phyloP scores from a whole-genome alignment of 306 rosid species.

The Rosa rugosa region DNA sequence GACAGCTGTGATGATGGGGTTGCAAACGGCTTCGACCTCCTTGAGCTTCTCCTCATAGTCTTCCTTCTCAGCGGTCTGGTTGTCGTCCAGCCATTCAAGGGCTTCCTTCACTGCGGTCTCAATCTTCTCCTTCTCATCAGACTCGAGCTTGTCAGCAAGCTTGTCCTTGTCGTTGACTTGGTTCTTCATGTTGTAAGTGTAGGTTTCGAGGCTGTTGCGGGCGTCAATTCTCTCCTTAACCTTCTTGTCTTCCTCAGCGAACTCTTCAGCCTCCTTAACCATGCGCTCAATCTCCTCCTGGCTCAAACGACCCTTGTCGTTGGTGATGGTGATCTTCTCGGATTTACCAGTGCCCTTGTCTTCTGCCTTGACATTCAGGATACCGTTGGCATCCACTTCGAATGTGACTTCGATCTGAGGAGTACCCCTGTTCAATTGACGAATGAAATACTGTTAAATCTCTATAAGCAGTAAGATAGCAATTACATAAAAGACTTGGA shows the following conservation, averaged over 20 bases:
- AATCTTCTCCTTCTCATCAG: slow-evolving; percentile 92
- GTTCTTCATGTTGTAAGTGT: slow-evolving; percentile 92
- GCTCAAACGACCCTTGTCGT: slow-evolving; percentile 92
- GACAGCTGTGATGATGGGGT: slow-evolving; percentile 81
- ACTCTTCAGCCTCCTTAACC: slow-evolving; percentile 97
- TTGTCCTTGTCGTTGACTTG: slow-evolving; percentile 93
- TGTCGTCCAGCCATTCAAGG: slow-evolving; percentile 94
- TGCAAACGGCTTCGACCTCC: slow-evolving; percentile 94
- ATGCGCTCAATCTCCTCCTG: slow-evolving; percentile 96
- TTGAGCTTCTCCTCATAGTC: slow-evolving; percentile 95
- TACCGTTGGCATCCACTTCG: slow-evolving; percentile 98
- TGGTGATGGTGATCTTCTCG: slow-evolving; percentile 97
- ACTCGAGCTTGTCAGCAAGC: slow-evolving; percentile 90
- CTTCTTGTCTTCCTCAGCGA: slow-evolving; percentile 93
- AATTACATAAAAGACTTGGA: neutral
- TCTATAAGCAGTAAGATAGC: neutral
- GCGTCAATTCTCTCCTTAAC: slow-evolving; percentile 97
- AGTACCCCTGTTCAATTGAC: slow-evolving; percentile 69
- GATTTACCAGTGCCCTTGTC: slow-evolving; percentile 99
- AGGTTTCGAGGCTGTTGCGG: slow-evolving; percentile 85
- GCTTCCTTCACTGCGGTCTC: slow-evolving; percentile 94
- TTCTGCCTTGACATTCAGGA: slow-evolving; percentile 90
- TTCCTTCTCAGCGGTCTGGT: slow-evolving; percentile 85
- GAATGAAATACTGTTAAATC: slow-evolving; percentile 14
- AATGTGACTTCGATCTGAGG: slow-evolving; percentile 99